Evolutionary conservation across 2,329 filamentous ascomycete genomes (phyloP), one percentile per base, ranked within the genome.

Genomic region (Madurella fahalii): DNA sequence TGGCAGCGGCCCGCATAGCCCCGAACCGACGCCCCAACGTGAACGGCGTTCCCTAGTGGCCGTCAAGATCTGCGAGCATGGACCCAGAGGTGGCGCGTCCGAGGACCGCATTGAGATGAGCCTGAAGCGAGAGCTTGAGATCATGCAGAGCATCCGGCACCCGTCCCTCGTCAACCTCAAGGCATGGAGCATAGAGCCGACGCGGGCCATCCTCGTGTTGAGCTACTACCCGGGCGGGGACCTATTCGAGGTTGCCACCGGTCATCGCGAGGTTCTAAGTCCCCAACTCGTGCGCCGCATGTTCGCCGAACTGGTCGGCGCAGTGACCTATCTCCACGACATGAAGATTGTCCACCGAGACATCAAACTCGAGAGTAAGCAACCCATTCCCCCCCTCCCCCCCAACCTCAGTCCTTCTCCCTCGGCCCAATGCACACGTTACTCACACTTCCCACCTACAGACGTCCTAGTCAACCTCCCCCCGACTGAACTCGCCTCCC

Each of bases 191-290:
- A 89, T 91, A 62, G 89, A 95, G 69, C 83, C 87, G 34, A 86
- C 85, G 9, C 83, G 92, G 47, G 90, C 93, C 1, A 81, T 97
- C 40, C 75, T 99, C 41, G 88, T 97, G 4, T 74, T 99, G 57
- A 90, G 87, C 58, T 96, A 96, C 70, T 96, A 91, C 68, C 87
- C 93, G 0, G 94, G 94, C 25, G 94, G 94, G 32, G 94, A 99
- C 68, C 77, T 99, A 8, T 99, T 97, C 69, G 94, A 97, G 61
- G 82, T 97, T 50, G 92, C 92, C 11, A 93, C 86, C 43, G 77
- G 83, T 9, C 83, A 89, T 58, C 81, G 82, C 51, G 79, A 85
- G 15, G 71, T 88, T 1, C 77, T 96, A 46, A 84, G 80, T 4
- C 82, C 89, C 0, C 67, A 75, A 1, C 74, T 97, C 44, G 78